Conservation (phyloP, 2,329 filamentous ascomycete species). For the Furcasterigmium furcatum region DNA sequence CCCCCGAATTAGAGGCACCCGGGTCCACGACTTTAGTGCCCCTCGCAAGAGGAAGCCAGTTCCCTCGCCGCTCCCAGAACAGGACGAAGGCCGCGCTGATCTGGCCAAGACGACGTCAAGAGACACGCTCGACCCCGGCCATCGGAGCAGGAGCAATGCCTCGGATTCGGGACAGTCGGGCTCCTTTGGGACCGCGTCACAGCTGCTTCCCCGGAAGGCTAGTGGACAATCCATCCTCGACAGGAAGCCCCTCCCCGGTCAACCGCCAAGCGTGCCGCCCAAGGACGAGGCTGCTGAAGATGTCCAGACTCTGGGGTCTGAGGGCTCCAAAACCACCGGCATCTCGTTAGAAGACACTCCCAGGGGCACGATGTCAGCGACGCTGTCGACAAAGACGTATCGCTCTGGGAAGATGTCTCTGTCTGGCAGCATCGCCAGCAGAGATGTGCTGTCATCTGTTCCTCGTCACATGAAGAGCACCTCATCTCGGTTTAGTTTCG, state of each 20-base stretch:
- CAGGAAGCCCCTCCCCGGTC: slow-evolving; percentile 11
- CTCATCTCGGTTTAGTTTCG: slow-evolving; percentile 78
- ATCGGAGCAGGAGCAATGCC: slow-evolving; percentile 20
- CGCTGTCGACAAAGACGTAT: slow-evolving; percentile 30
- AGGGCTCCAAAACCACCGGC: slow-evolving; percentile 22
- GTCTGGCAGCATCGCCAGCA: slow-evolving; percentile 30
- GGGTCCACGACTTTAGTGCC: slow-evolving; percentile 64
- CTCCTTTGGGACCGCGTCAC: slow-evolving; percentile 20
- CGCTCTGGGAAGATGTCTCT: slow-evolving; percentile 49
- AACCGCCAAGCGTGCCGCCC: slow-evolving; percentile 33
- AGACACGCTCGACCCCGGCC: slow-evolving; percentile 8
- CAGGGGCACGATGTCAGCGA: slow-evolving; percentile 15
- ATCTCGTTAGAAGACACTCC: slow-evolving; percentile 27
- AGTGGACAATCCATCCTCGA: slow-evolving; percentile 15
- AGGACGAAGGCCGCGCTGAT: background rate
- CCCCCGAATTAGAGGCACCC: slow-evolving; percentile 60
- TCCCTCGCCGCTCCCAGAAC: background rate
- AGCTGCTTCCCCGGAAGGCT: slow-evolving; percentile 17
- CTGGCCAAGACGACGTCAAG: slow-evolving; percentile 14
- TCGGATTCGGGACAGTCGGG: slow-evolving; percentile 21
- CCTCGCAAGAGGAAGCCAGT: slow-evolving; percentile 34
- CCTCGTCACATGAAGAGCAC: slow-evolving; percentile 71
- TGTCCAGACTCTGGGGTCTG: slow-evolving; percentile 5
- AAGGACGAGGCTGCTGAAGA: slow-evolving; percentile 27
- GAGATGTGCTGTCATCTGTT: slow-evolving; percentile 43